phyloP scores from a whole-genome alignment of 495 filamentous ascomycete genomes.

The Patellaria atrata region DNA sequence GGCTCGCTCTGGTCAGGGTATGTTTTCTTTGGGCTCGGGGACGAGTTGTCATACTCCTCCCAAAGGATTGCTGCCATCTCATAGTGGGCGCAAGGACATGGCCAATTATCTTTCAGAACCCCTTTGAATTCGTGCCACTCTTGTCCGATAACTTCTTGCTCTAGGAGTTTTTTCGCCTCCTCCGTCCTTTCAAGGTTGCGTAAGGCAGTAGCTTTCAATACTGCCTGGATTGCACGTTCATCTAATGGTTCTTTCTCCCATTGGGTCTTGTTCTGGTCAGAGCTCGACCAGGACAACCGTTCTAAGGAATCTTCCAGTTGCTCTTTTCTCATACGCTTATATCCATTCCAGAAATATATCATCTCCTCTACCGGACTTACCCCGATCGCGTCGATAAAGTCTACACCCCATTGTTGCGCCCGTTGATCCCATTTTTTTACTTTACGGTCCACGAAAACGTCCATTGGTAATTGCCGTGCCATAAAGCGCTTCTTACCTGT shows the following conservation, averaged over 20 bases:
- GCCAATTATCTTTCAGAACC: slow-evolving; percentile 65
- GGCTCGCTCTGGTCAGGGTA: no score
- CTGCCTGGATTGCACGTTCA: slow-evolving; percentile 53
- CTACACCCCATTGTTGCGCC: slow-evolving; percentile 49
- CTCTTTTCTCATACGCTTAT: slow-evolving; percentile 54
- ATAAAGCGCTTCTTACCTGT: slow-evolving; percentile 83
- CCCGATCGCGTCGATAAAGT: slow-evolving; percentile 69
- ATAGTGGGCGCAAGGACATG: slow-evolving; percentile 65
- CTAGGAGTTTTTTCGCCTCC: slow-evolving; percentile 49
- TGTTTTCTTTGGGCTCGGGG: slow-evolving; percentile 31
- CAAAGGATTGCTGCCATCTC: slow-evolving; percentile 77
- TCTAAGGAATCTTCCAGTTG: slow-evolving; percentile 50
- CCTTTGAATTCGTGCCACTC: slow-evolving; percentile 61
- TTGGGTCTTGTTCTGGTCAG: slow-evolving; percentile 34
- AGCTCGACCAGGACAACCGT: slow-evolving; percentile 51
- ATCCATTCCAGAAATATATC: slow-evolving; percentile 87
- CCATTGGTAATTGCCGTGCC: slow-evolving; percentile 78
- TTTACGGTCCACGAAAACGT: slow-evolving; percentile 75
- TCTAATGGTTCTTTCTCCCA: slow-evolving; percentile 51
- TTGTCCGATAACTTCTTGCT: slow-evolving; percentile 44
- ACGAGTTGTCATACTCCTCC: slow-evolving; percentile 39
- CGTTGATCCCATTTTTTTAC: slow-evolving; percentile 80
- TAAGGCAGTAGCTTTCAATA: slow-evolving; percentile 53
- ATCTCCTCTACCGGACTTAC: slow-evolving; percentile 81
- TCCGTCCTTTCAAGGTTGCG: slow-evolving; percentile 45